Evolutionary conservation across 2,329 filamentous ascomycete species (phyloP).

Genomic region (Chaetomium sp.): DNA sequence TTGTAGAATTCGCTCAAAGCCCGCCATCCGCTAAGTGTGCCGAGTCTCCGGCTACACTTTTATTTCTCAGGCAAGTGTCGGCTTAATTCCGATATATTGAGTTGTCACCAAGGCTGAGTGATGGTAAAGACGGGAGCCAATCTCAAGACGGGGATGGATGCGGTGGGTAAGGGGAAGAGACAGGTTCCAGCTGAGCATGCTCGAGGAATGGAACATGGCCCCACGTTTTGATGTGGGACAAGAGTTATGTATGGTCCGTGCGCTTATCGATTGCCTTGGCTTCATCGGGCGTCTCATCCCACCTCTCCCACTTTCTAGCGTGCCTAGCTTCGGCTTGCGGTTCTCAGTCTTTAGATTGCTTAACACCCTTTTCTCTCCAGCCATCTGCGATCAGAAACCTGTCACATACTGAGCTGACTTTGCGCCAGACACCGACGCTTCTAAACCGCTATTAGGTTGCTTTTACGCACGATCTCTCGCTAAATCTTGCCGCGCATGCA

Average conservation of each 20-base stretch:
- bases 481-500: neutral
- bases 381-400: neutral
- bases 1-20: neutral
- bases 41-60: neutral
- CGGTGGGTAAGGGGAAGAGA: slow-evolving; percentile 5
- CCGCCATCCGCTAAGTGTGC: slow-evolving; percentile 16
- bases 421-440: neutral
- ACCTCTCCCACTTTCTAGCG: slow-evolving; percentile 10
- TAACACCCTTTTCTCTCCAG: neutral
- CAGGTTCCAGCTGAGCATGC: neutral
- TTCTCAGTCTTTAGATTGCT: neutral
- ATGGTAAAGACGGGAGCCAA: neutral
- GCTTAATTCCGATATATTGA: neutral
- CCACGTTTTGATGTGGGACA: neutral
- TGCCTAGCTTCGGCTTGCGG: neutral
- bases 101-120: neutral
- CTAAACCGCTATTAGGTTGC: neutral
- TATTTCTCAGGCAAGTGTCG: neutral
- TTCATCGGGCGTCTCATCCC: slow-evolving; percentile 17
- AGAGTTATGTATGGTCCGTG: slow-evolving; percentile 17
- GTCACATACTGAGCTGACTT: neutral
- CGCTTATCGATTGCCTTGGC: slow-evolving; percentile 26
- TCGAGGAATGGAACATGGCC: neutral
- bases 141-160: slow-evolving; percentile 9
- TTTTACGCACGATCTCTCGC: neutral